Evolutionary conservation across 2,329 filamentous ascomycete genomes (phyloP).

Genomic region (Alternaria sp.): DNA sequence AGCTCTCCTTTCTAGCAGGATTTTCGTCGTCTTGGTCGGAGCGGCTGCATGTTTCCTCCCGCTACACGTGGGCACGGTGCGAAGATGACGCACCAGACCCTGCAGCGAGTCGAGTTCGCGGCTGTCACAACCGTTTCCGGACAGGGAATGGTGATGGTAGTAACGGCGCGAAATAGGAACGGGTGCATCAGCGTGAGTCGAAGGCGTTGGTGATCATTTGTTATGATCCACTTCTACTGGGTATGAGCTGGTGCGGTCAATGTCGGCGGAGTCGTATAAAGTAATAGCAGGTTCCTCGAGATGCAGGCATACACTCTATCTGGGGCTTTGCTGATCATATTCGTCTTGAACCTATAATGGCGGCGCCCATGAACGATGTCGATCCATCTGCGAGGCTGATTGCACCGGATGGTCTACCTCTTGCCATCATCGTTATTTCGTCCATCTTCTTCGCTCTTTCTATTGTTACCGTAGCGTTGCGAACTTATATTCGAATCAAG

Average conservation of each 20-base stretch:
- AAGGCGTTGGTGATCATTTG: background rate
- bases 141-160: background rate
- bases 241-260: background rate
- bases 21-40: background rate
- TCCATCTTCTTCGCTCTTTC: conserved; percentile 23
- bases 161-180: background rate
- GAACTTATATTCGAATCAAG: conserved; percentile 20
- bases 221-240: background rate
- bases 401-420: conserved; percentile 19
- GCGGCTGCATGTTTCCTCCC: background rate
- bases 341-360: background rate
- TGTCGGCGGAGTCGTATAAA: background rate
- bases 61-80: background rate
- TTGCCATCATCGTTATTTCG: conserved; percentile 24
- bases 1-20: background rate
- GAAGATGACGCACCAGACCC: background rate
- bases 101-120: background rate
- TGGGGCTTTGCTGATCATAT: background rate
- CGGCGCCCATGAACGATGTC: background rate
- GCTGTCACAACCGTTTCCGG: background rate
- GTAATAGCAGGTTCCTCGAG: background rate
- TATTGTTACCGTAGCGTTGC: conserved; percentile 19
- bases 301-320: background rate
- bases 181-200: background rate
- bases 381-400: conserved; percentile 21